Conservation (phyloP, 1,139 yeast genomes). For the Geotrichum macrosporum region DNA sequence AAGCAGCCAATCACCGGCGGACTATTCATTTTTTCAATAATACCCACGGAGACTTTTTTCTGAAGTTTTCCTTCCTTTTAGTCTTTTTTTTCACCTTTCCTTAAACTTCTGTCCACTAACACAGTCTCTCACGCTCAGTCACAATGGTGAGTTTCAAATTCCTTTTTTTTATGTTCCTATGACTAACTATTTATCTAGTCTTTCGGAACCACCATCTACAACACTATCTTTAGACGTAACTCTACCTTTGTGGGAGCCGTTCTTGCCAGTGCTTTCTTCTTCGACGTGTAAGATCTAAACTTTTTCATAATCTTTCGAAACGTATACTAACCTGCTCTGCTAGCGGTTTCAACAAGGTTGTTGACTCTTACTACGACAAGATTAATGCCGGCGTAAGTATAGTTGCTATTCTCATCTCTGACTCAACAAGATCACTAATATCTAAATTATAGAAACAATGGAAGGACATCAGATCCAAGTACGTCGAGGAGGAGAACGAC, state of each 20-base stretch:
- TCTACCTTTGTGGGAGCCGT: constrained; percentile 82
- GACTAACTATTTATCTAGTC: constrained; percentile 32
- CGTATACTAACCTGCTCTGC: not conserved
- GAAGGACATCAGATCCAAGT: constrained; percentile 80
- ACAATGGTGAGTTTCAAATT: constrained; percentile 9
- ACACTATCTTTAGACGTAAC: constrained; percentile 86
- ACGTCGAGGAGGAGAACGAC: constrained; percentile 38
- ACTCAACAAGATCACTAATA: not conserved
- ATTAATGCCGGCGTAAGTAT: constrained; percentile 69
- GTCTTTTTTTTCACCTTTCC: not conserved
- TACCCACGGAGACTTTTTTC: no score
- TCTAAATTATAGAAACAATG: constrained; percentile 64
- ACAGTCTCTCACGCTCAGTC: not conserved
- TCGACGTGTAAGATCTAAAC: constrained; percentile 54
- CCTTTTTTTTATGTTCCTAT: not conserved
- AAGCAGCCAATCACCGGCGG: constrained; percentile 16
- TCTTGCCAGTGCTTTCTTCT: constrained; percentile 81
- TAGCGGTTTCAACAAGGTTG: constrained; percentile 65
- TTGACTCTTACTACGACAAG: constrained; percentile 78
- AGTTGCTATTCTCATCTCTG: not conserved
- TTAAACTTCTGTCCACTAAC: not conserved
- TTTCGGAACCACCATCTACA: constrained; percentile 54
- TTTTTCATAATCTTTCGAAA: not conserved
- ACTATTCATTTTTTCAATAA: constrained; percentile 3
- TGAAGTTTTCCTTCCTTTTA: not conserved